Evolutionary conservation across 768 basidiomycete genomes (phyloP).

Genomic region (Leucosporidium yakuticum): DNA sequence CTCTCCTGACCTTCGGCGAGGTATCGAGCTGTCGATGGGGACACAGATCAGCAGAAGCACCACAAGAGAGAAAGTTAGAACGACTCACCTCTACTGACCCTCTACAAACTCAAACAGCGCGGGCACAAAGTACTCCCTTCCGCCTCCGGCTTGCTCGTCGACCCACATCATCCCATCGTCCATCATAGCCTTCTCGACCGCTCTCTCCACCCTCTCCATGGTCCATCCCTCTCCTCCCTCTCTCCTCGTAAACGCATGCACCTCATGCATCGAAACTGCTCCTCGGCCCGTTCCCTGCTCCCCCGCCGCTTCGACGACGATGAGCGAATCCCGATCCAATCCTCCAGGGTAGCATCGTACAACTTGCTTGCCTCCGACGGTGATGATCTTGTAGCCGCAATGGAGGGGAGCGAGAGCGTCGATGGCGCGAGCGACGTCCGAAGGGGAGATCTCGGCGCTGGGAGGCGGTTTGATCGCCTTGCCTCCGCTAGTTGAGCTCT

Average conservation of each 20-base stretch:
- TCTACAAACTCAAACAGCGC: slow-evolving; percentile 63
- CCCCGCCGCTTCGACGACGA: slow-evolving; percentile 54
- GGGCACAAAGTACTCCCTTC: slow-evolving; percentile 70
- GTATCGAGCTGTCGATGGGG: no score
- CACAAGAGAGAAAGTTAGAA: no score
- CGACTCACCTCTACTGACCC: no score
- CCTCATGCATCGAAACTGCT: slow-evolving; percentile 19
- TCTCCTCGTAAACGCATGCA: slow-evolving; percentile 16
- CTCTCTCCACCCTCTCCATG: slow-evolving; percentile 64
- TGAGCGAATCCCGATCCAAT: slow-evolving; percentile 80
- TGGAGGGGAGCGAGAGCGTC: slow-evolving; percentile 80
- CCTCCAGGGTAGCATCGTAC: slow-evolving; percentile 84
- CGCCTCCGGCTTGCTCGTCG: slow-evolving; percentile 70
- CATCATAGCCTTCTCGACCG: slow-evolving; percentile 81
- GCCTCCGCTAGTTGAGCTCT: background rate
- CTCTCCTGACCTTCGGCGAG: no score
- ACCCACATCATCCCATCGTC: slow-evolving; percentile 91
- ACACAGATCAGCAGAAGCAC: no score
- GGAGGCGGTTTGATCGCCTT: background rate
- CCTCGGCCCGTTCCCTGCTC: slow-evolving; percentile 30
- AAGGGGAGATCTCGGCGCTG: slow-evolving; percentile 55
- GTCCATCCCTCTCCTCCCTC: slow-evolving; percentile 71
- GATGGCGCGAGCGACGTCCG: slow-evolving; percentile 56
- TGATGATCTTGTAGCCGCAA: slow-evolving; percentile 82
- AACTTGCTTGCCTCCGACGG: slow-evolving; percentile 67